Evolutionary conservation across 2,329 filamentous ascomycete species (phyloP), one percentile per base, ranked within the genome.

Genomic region (Neofusicoccum cordaticola): DNA sequence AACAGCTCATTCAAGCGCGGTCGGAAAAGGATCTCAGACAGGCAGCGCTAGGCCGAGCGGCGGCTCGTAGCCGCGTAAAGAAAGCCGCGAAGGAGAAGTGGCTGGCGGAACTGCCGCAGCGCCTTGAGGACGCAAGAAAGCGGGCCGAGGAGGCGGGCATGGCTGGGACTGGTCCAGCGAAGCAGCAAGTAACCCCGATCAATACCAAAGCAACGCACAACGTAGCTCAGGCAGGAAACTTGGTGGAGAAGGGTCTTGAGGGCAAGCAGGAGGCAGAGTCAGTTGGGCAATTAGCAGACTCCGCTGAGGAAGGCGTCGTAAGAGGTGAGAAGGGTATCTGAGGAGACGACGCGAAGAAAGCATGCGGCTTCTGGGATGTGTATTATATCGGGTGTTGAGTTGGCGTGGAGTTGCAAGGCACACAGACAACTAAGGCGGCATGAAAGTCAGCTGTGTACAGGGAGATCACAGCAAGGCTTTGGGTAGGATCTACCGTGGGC

Each of bases 11-110:
- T 56, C 77, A 78, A 35, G 83, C 86, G 75, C 84, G 84, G 64
- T 77, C 80, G 37, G 80, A 78, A 41, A 91, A 91, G 76, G 80
- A 85, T 45, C 81, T 84, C 69, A 80, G 86, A 62, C 79, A 80
- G 66, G 77, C 79, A n/a, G 73, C 74, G 7, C 68, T 68, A 39
- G 76, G 77, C 8, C 68, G 75, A 17, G 35, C 64, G 15, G 66
- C 68, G 22, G 35, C 50, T 15, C 19, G 12, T 5, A 44, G 22
- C 9, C 56, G 41, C 27, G 41, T 50, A 11, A 42, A n/a, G 51
- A 22, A 51, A 45, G 50, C 22, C 19, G 56, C 53, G 9, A 17
- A 57, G 13, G 45, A 65, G 13, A 37, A 22, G 4, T 41, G 41
- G 51, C 22, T 57, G n/a, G 34, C 27, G 34, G 39, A 56, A 19